Evolutionary conservation across 106 monocot genomes (phyloP), one percentile per base, ranked within the genome.

Genomic region (Vanilla planifolia): DNA sequence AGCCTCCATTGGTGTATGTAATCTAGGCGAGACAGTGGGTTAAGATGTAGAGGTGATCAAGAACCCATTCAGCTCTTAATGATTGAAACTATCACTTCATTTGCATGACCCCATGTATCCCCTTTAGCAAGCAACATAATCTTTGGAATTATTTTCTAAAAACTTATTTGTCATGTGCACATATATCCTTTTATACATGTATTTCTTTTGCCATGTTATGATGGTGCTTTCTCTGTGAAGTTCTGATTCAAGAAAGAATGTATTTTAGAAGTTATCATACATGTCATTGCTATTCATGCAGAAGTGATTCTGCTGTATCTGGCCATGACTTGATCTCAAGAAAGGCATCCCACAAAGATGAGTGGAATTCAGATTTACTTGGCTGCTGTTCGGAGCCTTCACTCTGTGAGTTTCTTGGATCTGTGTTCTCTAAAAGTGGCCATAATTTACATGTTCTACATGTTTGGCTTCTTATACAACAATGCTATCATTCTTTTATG

Each of bases 351-450:
- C 13, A 66, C n/a, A 51, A 48, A 46, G 59, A 55, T 34, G 92
- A 88, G 27, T 88, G 92, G 92, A 62, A 76, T 71, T 68, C 80
- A 8, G 92, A 92, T 88, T 71, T 92, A 53, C 84, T 92, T 43
- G 88, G 62, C 56, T 92, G 92, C 43, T 92, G 92, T 64, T 71
- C 87, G 51, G 88, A 88, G 33, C 92, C 92, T 53, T 70, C 32
- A 48, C 76, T 92, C 26, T 92, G 92, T 87, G 77, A 10, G 64
- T 5, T 45, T 1, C 15, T 16, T 17, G 0, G n/a, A 15, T 45
- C n/a, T 45, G 11, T 45, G n/a, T 45, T 45, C 17, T 45, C n/a
- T 45, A 16, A 13, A 2, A 16, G 45, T 45, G 45, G 0, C 45
- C 14, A 16, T 45, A 2, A n/a, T 45, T 1, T 40, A 9, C 14